Evolutionary conservation across 768 basidiomycete species (phyloP).

Genomic region (Royoungia palumana): DNA sequence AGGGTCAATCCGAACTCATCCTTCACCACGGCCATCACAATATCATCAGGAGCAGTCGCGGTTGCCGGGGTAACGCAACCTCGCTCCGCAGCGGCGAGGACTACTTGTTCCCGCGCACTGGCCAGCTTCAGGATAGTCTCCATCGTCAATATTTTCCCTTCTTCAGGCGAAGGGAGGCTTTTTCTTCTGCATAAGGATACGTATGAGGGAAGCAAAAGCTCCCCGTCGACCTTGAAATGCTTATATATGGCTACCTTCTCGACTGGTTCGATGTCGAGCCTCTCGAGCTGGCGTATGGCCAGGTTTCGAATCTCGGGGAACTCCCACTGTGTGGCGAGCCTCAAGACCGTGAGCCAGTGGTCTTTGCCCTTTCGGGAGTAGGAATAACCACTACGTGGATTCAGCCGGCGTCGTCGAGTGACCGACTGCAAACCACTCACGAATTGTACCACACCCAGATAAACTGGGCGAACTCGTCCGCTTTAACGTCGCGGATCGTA

Average conservation of each 20-base stretch:
- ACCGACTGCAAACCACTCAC: conserved; percentile 10
- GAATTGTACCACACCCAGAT: conserved; percentile 56
- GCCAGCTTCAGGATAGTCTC: conserved; percentile 54
- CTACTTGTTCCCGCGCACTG: conserved; percentile 46
- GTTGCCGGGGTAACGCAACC: conserved; percentile 29
- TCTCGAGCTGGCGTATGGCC: conserved; percentile 55
- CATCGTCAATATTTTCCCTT: conserved; percentile 55
- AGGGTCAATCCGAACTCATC: conserved; percentile 31
- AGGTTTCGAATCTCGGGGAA: conserved; percentile 50
- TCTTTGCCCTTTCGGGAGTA: conserved; percentile 47
- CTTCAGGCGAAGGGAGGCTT: conserved; percentile 48
- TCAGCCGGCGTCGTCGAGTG: neutral
- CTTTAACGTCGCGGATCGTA: conserved; percentile 25
- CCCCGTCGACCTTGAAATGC: conserved; percentile 43
- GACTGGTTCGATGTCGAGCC: conserved; percentile 43
- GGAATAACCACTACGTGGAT: conserved; percentile 45
- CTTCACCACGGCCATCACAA: conserved; percentile 28
- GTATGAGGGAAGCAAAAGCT: conserved; percentile 51
- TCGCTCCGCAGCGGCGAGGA: conserved; percentile 32
- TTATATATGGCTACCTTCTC: conserved; percentile 60
- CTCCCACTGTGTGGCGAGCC: conserved; percentile 51
- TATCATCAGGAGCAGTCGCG: conserved; percentile 25
- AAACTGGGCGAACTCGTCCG: conserved; percentile 42
- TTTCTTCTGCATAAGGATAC: conserved; percentile 48
- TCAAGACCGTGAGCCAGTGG: conserved; percentile 55